phyloP scores from a whole-genome alignment of 176 grass and related monocot species.

The Cocos nucifera region DNA sequence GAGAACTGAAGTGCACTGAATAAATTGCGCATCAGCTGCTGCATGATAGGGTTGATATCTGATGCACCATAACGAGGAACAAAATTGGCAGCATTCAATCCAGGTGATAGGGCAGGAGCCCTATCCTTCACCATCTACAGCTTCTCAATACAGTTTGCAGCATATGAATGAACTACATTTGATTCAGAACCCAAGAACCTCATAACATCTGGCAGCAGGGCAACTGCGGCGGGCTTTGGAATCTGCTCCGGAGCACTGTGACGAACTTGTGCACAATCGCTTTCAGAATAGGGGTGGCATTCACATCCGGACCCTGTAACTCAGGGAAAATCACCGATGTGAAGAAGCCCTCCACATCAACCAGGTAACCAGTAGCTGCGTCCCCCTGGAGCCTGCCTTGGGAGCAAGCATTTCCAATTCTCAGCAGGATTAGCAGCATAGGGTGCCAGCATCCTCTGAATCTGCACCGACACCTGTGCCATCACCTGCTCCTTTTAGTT shows the following conservation, averaged over 20 bases:
- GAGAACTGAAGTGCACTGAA: conserved; percentile 62
- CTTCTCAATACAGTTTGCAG: conserved; percentile 81
- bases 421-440: conserved; percentile 41
- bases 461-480: conserved; percentile 51
- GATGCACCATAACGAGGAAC: conserved; percentile 43
- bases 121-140: conserved; percentile 66
- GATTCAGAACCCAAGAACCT: conserved; percentile 74
- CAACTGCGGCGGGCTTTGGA: conserved; percentile 53
- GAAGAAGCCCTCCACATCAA: conserved; percentile 93
- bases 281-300: conserved; percentile 80
- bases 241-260: conserved; percentile 80
- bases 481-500: conserved; percentile 86
- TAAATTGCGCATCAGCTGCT: conserved; percentile 61
- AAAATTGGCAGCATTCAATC: conserved; percentile 32
- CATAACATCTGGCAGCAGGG: conserved; percentile 48
- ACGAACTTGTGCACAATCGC: conserved; percentile 85
- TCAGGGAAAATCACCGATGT: conserved; percentile 75
- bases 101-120: conserved; percentile 16
- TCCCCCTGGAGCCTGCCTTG: conserved; percentile 44
- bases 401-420: conserved; percentile 88
- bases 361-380: conserved; percentile 31
- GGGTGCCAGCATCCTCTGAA: conserved; percentile 71
- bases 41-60: conserved; percentile 74
- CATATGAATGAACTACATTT: conserved; percentile 93
- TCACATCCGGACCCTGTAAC: conserved; percentile 56